Evolutionary conservation across 192 early-diverging fungal species (phyloP), one percentile per base, ranked within the genome.

Genomic region (Geranomyces variabilis): DNA sequence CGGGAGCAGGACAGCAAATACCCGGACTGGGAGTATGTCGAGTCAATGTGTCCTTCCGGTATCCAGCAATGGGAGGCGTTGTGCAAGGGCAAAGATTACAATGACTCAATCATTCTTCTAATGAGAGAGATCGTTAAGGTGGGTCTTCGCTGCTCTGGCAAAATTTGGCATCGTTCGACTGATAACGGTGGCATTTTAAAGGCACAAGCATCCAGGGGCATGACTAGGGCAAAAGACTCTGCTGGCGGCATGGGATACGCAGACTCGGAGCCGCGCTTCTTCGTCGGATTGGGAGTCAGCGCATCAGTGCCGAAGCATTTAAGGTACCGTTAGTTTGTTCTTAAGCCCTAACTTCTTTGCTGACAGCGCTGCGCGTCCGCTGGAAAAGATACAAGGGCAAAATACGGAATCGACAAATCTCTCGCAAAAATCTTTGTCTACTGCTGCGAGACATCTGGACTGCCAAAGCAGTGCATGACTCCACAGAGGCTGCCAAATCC

Each of bases 401-500:
- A 63, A 70, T 87, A 0, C 61, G 69, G 15, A 88, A 88, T 56
- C 76, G 84, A 13, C 46, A 71, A 21, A 45, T 88, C 0, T 74
- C 76, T 1, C 68, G 67, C 55, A 78, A 80, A 30, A 74, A 83
- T 46, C 70, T 63, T 34, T 56, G 66, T 1, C 28, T 77, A 26
- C 65, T 88, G 19, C 73, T 87, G 28, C 76, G 73, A 24, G 87
- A 88, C 58, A 77, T 79, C 8, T 88, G 87, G 87, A 69, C 75
- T n/a, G 79, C 85, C 13, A 88, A 88, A 75, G 63, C 73, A 17
- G 58, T 82, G 22, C 71, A 76, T 57, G 84, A 88, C 43, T 59
- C 80, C 21, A 55, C 71, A 19, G 43, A 64, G 17, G 44, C 41
- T 9, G 63, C 63, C 63, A 64, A 64, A 46, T 41, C 63, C 3